Conservation (phyloP, 495 filamentous ascomycete species). For the Neurospora cerealis region DNA sequence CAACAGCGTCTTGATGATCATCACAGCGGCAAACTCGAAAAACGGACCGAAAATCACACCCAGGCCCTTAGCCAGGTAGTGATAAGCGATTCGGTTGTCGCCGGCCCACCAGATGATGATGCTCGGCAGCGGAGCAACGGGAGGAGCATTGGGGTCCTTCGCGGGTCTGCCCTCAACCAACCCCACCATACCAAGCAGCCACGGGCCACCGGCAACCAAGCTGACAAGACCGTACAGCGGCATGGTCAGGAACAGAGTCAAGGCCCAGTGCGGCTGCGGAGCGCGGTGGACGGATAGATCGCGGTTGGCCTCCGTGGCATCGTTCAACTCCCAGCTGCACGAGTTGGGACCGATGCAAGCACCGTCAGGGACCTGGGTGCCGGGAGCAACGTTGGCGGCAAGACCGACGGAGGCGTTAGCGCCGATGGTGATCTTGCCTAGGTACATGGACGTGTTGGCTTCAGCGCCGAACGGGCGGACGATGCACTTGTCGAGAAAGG, state of each 20-base stretch:
- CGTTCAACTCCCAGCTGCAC: slow-evolving; percentile 33
- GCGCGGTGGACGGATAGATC: slow-evolving; percentile 20
- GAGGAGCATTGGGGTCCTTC: neutral
- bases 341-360: slow-evolving; percentile 39
- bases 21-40: slow-evolving; percentile 23
- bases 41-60: slow-evolving; percentile 25
- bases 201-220: slow-evolving; percentile 24
- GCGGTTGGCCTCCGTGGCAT: slow-evolving; percentile 30
- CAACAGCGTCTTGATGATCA: slow-evolving; percentile 4
- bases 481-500: slow-evolving; percentile 25
- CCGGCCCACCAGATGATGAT: slow-evolving; percentile 32
- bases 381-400: slow-evolving; percentile 32
- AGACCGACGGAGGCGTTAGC: slow-evolving; percentile 25
- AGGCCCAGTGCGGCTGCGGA: slow-evolving; percentile 26
- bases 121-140: slow-evolving; percentile 15
- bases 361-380: slow-evolving; percentile 26
- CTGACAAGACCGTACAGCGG: slow-evolving; percentile 21
- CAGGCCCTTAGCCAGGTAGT: slow-evolving; percentile 27
- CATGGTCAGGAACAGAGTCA: slow-evolving; percentile 18
- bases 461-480: slow-evolving; percentile 37
- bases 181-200: slow-evolving; percentile 30
- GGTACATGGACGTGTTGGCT: slow-evolving; percentile 36
- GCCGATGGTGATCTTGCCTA: slow-evolving; percentile 32
- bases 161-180: slow-evolving; percentile 20
- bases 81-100: slow-evolving; percentile 25